Evolutionary conservation across 2,329 filamentous ascomycete species (phyloP).

Genomic region (Venturia oleaginea): DNA sequence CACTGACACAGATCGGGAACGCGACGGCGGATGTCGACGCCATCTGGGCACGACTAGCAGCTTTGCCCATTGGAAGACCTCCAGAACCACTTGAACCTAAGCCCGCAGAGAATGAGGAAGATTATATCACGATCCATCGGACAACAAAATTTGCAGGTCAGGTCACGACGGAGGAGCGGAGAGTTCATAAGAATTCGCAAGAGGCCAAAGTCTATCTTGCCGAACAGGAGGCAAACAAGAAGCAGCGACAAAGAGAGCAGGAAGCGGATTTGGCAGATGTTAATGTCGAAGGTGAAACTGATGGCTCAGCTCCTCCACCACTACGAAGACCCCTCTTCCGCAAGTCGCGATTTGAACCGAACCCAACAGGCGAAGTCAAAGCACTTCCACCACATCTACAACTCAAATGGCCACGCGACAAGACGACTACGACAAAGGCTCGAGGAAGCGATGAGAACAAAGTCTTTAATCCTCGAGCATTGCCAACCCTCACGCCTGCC

Average conservation of each 20-base stretch:
- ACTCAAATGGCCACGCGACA: slow-evolving; percentile 29
- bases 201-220: slow-evolving; percentile 45
- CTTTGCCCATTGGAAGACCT: slow-evolving; percentile 31
- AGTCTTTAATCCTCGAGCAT: not conserved
- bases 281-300: slow-evolving; percentile 28
- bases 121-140: slow-evolving; percentile 55
- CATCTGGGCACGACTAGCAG: slow-evolving; percentile 59
- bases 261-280: slow-evolving; percentile 15
- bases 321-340: slow-evolving; percentile 35
- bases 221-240: slow-evolving; percentile 23
- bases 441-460: slow-evolving; percentile 17
- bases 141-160: slow-evolving; percentile 69
- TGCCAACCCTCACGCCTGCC: slow-evolving; percentile 21
- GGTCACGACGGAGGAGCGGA: slow-evolving; percentile 61
- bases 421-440: slow-evolving; percentile 14
- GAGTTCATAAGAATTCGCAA: slow-evolving; percentile 49
- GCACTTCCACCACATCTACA: slow-evolving; percentile 36
- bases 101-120: slow-evolving; percentile 21
- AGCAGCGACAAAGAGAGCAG: slow-evolving; percentile 13
- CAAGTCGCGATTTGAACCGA: slow-evolving; percentile 42
- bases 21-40: slow-evolving; percentile 65
- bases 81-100: slow-evolving; percentile 18
- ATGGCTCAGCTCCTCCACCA: slow-evolving; percentile 9
- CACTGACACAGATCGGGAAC: slow-evolving; percentile 44
- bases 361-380: slow-evolving; percentile 39